Evolutionary conservation across 345 rosid genomes (phyloP), one percentile per base, ranked within the genome.

Genomic region (Trapa bicornis): DNA sequence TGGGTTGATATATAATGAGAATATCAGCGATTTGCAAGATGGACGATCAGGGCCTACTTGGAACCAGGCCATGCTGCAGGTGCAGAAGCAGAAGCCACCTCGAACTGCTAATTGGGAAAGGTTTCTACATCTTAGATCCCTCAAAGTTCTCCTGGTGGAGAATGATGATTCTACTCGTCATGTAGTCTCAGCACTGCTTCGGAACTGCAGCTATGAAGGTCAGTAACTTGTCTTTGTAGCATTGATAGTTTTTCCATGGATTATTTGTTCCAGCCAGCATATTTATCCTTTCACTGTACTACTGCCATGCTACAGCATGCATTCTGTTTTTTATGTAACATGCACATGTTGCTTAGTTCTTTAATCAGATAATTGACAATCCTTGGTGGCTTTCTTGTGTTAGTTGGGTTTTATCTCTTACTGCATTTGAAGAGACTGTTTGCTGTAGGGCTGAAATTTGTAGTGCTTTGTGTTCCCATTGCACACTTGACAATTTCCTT

Each of bases 141-240:
- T 22, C 29, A 88, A 83, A 76, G 93, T 91, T 79, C 89, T 91
- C 70, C 81, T 91, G 39, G 96, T 88, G 48, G 97, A 88, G 79
- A 79, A 80, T 68, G 97, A 91, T 80, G 83, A 79, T 72, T 85
- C 91, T 0, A 88, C 97, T 3, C 87, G 93, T 39, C 91, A 88
- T 22, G 80, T 91, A 71, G 89, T 91, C 38, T 71, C 80, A 33
- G 96, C 93, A 12, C 74, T 91, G 69, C 86, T 88, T 61, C 87
- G 86, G 64, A 91, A 91, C 63, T 88, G 96, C 76, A 81, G 93
- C 69, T 91, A 88, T 71, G 89, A 87, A 83, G 96, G 97, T 88
- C 65, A 69, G 79, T 64, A 22, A 47, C 52, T 65, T 41, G 2
- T 29, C 37, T 22, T 41, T 32, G 16, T 65, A 16, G 36, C 50